Base-by-base conservation (phyloP, 2,329 filamentous ascomycete species). In the Apiospora malaysiana region DNA sequence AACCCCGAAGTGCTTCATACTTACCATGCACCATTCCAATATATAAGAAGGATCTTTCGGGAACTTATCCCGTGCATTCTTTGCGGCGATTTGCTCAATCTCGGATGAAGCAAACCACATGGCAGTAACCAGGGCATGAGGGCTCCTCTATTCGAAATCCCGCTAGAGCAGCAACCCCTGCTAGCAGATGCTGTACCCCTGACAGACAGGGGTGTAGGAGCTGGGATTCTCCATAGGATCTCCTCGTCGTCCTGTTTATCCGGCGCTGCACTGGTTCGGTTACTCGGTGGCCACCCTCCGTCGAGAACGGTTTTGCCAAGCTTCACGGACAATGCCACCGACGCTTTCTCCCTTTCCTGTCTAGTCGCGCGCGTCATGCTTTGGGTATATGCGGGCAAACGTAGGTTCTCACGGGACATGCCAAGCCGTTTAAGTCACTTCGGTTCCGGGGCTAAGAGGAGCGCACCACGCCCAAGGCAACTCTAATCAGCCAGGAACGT, bases 371-470 rank as follows among this genome's bases (percentile, higher is more conserved):
- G 21, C 10, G 21, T 63, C 56, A 63, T 63, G 32, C 6, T 63
- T 63, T 40, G 27, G 18, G 42, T 32, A 18, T 32, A 21, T 10
- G 16, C 2, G 51, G 8, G 27, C 27, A 9, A 37, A 18, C 9
- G 9, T 59, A 45, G 27, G 9, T 59, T 27, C 25, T 18, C 51
- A 27, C 51, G 51, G 27, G 32, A 32, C 51, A 37, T 63, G 56
- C 56, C 56, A 63, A 63, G 56, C 9, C 56, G 32, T 63, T n/a
- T 63, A 63, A 63, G n/a, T n/a, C 56, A 21, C 12, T 63, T 23
- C 32, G 9, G 16, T 12, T n/a, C 56, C 32, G 32, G 32, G 8
- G 18, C 51, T 10, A 59, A n/a, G n/a, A n/a, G 25, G 18, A 23
- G n/a, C 21, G 49, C 49, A 56, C 25, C 27, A 32, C 12, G 25